These are phyloP conservation scores for Apophysomyces trapeziformis DNA, from an alignment of 371 early-diverging fungal species.

Conservation along the genomic window DNA sequence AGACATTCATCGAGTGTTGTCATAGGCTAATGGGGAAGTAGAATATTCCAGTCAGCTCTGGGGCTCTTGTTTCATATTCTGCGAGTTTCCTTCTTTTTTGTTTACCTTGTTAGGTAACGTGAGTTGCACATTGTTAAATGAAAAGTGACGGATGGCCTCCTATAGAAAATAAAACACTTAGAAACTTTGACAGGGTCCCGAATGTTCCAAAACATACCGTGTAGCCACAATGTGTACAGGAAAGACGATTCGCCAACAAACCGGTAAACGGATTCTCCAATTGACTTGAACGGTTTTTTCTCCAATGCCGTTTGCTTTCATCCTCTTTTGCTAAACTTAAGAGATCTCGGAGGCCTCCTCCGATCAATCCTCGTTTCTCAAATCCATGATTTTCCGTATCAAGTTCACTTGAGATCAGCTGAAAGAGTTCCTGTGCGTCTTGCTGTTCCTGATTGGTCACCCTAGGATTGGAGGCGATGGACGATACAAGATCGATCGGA, in stretches of 20 bases:
- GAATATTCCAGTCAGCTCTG: background rate
- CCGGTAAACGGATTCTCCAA: conserved; percentile 70
- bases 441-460: conserved; percentile 77
- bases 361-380: conserved; percentile 16
- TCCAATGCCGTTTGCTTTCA: conserved; percentile 10
- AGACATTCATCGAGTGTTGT: conserved; percentile 70
- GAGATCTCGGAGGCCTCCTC: conserved; percentile 25
- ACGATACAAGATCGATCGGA: conserved; percentile 36
- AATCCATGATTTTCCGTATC: conserved; percentile 60
- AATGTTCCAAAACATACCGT: conserved; percentile 44
- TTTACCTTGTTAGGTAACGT: conserved; percentile 63
- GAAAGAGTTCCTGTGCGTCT: conserved; percentile 94
- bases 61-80: background rate
- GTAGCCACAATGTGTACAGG: conserved; percentile 80
- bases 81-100: background rate
- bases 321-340: background rate
- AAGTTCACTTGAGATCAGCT: conserved; percentile 74
- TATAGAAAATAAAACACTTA: conserved; percentile 19
- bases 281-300: conserved; percentile 14
- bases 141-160: conserved; percentile 77
- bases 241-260: conserved; percentile 68
- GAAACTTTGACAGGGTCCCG: background rate
- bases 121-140: conserved; percentile 74
- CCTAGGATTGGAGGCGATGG: conserved; percentile 35
- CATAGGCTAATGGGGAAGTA: conserved; percentile 28